Percentiles rank a stretch among this genome's conserved stretches.
phyloP scores from a whole-genome alignment of 257 asterid species.

The Solanum pinnatisectum region DNA sequence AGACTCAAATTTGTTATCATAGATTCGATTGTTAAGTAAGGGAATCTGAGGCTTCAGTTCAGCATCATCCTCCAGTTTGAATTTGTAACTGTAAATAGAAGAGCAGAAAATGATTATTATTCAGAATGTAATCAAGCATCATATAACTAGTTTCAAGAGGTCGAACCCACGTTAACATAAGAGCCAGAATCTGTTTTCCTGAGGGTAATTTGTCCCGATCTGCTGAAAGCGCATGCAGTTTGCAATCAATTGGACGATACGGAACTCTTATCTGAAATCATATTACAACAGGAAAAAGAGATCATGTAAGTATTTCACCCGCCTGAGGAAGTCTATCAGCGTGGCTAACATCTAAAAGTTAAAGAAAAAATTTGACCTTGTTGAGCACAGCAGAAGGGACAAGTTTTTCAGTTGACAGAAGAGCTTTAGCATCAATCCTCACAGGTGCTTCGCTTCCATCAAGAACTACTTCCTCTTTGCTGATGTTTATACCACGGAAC shows the following conservation, averaged over 20 bases:
- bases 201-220: constrained; percentile 91
- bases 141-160: background rate
- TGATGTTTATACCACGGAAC: constrained; percentile 76
- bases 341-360: background rate
- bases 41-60: constrained; percentile 88
- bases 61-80: constrained; percentile 80
- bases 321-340: background rate
- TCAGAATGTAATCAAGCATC: background rate
- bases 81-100: constrained; percentile 66
- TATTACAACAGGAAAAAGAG: background rate
- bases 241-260: constrained; percentile 77
- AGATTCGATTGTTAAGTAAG: constrained; percentile 83
- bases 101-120: constrained; percentile 9
- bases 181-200: constrained; percentile 77
- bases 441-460: constrained; percentile 95
- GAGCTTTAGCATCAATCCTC: constrained; percentile 78
- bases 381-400: constrained; percentile 72
- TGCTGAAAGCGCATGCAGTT: constrained; percentile 65
- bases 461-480: constrained; percentile 67
- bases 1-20: constrained; percentile 92
- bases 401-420: constrained; percentile 77
- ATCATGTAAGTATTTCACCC: background rate
- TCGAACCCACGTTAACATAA: constrained; percentile 65
- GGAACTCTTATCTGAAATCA: constrained; percentile 72
- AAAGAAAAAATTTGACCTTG: constrained; percentile 42